phyloP scores from a whole-genome alignment of 1,284 basidiomycete species.

The Puccinia horiana region DNA sequence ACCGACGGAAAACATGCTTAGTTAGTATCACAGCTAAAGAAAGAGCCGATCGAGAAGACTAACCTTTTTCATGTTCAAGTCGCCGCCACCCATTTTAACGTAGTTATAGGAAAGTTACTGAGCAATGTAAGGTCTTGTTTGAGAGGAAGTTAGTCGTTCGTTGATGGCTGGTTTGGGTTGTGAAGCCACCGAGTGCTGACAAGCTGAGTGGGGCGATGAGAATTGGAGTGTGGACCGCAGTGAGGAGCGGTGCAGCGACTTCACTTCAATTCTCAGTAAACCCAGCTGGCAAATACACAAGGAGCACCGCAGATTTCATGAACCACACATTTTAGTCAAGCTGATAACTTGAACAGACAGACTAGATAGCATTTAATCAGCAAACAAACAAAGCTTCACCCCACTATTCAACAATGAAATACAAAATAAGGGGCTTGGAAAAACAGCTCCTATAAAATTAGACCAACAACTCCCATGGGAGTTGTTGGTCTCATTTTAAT shows the following conservation, averaged over 20 bases:
- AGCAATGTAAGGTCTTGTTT: neutral
- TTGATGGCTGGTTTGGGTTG: neutral
- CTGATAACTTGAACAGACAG: too few species aligned
- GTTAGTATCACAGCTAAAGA: neutral
- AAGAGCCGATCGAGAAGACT: neutral
- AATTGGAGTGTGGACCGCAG: neutral
- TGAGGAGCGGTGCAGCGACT: neutral
- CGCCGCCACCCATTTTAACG: constrained; percentile 43
- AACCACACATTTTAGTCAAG: too few species aligned
- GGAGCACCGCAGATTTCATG: too few species aligned
- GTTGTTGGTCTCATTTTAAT: too few species aligned
- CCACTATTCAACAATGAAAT: too few species aligned
- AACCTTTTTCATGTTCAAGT: constrained; percentile 50
- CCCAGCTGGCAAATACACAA: too few species aligned
- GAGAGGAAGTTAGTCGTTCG: neutral
- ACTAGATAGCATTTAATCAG: too few species aligned
- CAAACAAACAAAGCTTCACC: too few species aligned
- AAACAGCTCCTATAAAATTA: too few species aligned
- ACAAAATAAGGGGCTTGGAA: too few species aligned
- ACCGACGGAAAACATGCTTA: neutral
- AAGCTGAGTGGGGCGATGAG: neutral
- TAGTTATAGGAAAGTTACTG: neutral
- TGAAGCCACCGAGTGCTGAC: neutral
- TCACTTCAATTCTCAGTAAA: too few species aligned
- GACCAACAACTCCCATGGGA: too few species aligned